Conservation (phyloP, 2,329 filamentous ascomycete genomes). For the Colletotrichum chrysophilum region DNA sequence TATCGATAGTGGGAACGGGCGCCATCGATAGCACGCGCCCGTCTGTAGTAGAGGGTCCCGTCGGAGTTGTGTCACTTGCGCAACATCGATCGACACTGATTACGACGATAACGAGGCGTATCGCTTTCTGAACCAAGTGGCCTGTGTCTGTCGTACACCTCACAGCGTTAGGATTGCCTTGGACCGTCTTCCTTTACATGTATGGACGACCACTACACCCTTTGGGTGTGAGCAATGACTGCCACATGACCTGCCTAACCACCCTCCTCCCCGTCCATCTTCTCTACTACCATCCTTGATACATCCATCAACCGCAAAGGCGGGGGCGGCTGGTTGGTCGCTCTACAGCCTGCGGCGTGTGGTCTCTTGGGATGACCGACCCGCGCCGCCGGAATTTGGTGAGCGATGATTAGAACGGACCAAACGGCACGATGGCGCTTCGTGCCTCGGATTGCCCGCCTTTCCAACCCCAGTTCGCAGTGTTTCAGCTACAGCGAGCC, state of each 20-base stretch:
- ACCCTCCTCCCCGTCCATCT: background rate
- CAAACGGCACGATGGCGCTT: background rate
- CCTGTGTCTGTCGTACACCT: background rate
- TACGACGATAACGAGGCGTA: background rate
- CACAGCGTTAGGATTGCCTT: background rate
- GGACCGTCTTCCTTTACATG: background rate
- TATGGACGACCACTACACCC: conserved; percentile 4
- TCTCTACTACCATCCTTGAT: background rate
- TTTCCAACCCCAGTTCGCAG: background rate
- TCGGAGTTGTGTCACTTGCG: background rate
- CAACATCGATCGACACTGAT: background rate
- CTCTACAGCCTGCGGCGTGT: background rate
- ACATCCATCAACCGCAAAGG: background rate
- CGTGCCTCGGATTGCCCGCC: background rate
- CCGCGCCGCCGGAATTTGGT: background rate
- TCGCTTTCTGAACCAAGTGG: background rate
- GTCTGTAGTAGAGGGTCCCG: background rate
- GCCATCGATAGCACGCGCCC: background rate
- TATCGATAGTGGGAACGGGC: conserved; percentile 3
- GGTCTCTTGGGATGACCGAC: background rate
- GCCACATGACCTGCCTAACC: conserved; percentile 8
- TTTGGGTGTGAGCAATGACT: background rate
- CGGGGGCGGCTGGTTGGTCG: background rate
- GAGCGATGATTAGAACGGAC: background rate
- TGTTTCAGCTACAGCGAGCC: background rate